Evolutionary conservation across 78 protist genomes (phyloP).

Genomic region (Paratrimastix pyriformis): DNA sequence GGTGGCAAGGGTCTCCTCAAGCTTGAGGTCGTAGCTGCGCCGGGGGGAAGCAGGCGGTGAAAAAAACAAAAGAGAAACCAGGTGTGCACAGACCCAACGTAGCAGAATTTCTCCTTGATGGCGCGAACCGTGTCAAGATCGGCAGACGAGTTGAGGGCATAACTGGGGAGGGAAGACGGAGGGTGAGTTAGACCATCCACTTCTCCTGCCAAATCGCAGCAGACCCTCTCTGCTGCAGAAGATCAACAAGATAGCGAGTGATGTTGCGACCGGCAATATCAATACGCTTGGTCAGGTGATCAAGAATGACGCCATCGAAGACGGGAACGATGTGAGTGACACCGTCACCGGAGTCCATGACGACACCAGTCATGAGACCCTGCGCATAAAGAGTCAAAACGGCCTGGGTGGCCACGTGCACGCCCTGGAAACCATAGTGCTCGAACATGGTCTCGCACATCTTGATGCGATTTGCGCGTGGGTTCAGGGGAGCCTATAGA

Average conservation of each 20-base stretch:
- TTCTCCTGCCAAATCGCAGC: neutral
- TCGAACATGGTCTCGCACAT: conserved; percentile 90
- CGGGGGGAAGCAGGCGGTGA: too few species aligned
- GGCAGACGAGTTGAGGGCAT: conserved; percentile 90
- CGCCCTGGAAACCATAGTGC: conserved; percentile 75
- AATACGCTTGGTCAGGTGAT: conserved; percentile 71
- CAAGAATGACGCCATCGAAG: conserved; percentile 84
- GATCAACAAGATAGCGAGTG: conserved; percentile 25
- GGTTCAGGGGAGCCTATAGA: conserved; percentile 94
- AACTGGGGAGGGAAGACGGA: neutral
- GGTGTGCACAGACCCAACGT: conserved; percentile 53
- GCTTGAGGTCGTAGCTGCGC: conserved; percentile 64
- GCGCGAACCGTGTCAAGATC: conserved; percentile 96
- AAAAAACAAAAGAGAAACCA: neutral
- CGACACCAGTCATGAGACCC: conserved; percentile 68
- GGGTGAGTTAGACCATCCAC: neutral
- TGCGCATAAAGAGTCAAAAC: conserved; percentile 88
- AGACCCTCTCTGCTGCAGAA: conserved; percentile 3
- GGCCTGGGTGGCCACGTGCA: conserved; percentile 85
- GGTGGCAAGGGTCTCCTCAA: conserved; percentile 71
- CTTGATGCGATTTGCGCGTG: conserved; percentile 55
- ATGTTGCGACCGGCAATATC: conserved; percentile 95
- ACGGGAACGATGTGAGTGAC: conserved; percentile 99
- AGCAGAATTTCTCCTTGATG: conserved; percentile 93
- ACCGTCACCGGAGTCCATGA: conserved; percentile 98